phyloP scores from a whole-genome alignment of 257 asterid genomes.

The Leptodermis oblonga region DNA sequence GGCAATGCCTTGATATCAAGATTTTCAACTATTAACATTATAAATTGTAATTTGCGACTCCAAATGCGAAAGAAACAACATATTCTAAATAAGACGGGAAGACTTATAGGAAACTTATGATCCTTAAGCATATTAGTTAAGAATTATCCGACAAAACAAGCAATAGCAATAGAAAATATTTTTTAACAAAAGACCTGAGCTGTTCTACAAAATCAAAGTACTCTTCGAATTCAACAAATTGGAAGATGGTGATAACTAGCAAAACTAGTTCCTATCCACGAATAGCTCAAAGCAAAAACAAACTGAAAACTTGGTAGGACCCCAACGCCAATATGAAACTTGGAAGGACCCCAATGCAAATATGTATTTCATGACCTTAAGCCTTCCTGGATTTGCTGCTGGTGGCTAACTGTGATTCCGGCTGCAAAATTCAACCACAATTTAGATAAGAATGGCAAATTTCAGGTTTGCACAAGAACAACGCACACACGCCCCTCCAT shows the following conservation, averaged over 20 bases:
- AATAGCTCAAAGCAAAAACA: not conserved
- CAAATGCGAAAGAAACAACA: no score
- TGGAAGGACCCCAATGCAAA: not conserved
- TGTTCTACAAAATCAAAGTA: not conserved
- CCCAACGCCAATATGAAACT: not conserved
- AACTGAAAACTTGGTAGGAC: no score
- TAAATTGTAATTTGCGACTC: no score
- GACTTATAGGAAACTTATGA: no score
- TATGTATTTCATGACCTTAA: constrained; percentile 20
- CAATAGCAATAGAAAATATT: no score
- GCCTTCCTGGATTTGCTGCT: constrained; percentile 56
- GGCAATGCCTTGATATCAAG: no score
- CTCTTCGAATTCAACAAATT: not conserved
- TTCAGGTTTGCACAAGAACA: not conserved
- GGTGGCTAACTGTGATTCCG: constrained; percentile 55
- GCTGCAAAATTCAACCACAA: constrained; percentile 27
- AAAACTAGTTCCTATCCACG: constrained; percentile 10
- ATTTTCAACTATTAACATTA: no score
- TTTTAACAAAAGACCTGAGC: no score
- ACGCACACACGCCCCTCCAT: no score
- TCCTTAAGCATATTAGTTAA: no score
- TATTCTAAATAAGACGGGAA: no score
- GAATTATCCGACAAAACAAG: not conserved
- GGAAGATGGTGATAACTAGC: constrained; percentile 1
- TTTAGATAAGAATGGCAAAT: not conserved